phyloP scores from a whole-genome alignment of 2,329 filamentous ascomycete species.

The Penicillium griseofulvum region DNA sequence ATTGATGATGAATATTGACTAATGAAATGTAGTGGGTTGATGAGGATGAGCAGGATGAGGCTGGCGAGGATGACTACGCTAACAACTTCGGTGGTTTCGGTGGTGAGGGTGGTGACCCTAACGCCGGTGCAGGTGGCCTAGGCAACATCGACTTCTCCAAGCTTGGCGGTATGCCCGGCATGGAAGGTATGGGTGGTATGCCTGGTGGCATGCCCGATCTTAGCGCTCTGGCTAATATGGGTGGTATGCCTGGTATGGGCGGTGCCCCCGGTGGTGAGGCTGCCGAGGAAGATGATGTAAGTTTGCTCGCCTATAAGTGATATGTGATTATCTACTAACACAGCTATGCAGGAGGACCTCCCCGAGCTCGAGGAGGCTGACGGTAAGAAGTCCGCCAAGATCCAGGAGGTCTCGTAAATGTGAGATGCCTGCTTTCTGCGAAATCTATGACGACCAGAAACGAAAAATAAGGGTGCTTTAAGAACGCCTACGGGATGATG shows the following conservation, averaged over 20 bases:
- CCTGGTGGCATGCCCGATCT: slow-evolving; percentile 51
- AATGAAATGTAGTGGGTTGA: slow-evolving; percentile 72
- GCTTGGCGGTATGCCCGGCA: slow-evolving; percentile 62
- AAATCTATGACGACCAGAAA: slow-evolving; percentile 26
- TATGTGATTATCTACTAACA: slow-evolving; percentile 9
- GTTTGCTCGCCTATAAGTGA: slow-evolving; percentile 39
- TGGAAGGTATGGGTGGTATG: slow-evolving; percentile 34
- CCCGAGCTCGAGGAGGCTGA: slow-evolving; percentile 61
- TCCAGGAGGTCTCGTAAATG: slow-evolving; percentile 37
- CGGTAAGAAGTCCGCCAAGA: slow-evolving; percentile 36
- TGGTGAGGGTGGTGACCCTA: slow-evolving; percentile 20
- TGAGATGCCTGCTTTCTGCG: slow-evolving; percentile 15
- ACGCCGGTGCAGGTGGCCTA: slow-evolving; percentile 54
- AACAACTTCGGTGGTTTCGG: slow-evolving; percentile 53
- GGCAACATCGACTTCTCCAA: slow-evolving; percentile 93
- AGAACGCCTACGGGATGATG: slow-evolving; percentile 14
- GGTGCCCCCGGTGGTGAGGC: slow-evolving; percentile 31
- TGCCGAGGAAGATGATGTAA: slow-evolving; percentile 48
- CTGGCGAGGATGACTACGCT: slow-evolving; percentile 70
- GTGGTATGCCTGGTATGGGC: slow-evolving; percentile 14
- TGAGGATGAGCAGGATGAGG: slow-evolving; percentile 96
- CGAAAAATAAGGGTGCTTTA: slow-evolving; percentile 21
- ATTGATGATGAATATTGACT: slow-evolving; percentile 7
- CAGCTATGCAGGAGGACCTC: slow-evolving; percentile 68
- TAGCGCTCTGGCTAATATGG: slow-evolving; percentile 37